phyloP scores from a whole-genome alignment of 2,329 filamentous ascomycete species.

The Paraconiothyrium sp. region DNA sequence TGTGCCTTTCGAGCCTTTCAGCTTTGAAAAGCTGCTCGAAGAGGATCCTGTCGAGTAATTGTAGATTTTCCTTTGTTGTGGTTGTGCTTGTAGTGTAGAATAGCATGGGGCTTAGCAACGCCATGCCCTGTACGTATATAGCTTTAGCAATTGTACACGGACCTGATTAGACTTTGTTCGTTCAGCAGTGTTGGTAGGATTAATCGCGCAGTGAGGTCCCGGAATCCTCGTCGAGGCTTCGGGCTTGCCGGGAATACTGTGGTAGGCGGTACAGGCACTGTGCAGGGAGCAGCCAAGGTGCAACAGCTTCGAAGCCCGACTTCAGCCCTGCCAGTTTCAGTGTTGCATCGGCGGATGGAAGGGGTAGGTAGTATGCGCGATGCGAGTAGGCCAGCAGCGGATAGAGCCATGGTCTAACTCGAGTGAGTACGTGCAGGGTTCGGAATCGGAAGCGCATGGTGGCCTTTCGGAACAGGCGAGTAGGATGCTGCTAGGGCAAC shows the following conservation, averaged over 20 bases:
- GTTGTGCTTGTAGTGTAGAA: constrained; percentile 17
- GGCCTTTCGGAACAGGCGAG: background rate
- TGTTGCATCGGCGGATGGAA: background rate
- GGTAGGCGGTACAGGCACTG: background rate
- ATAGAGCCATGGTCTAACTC: background rate
- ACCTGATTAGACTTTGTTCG: background rate
- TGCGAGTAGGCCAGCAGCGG: background rate
- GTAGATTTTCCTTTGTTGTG: constrained; percentile 17
- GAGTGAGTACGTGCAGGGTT: background rate
- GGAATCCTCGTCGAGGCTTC: background rate
- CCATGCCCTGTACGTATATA: constrained; percentile 24
- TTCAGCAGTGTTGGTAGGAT: background rate
- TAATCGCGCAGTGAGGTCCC: background rate
- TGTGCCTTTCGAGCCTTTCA: constrained; percentile 86
- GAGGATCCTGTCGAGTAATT: constrained; percentile 66
- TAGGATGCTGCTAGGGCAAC: background rate
- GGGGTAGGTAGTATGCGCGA: background rate
- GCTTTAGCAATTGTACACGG: constrained; percentile 26
- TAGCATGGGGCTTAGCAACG: constrained; percentile 10
- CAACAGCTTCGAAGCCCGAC: background rate
- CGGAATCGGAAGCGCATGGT: constrained; percentile 1
- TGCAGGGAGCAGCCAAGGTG: background rate
- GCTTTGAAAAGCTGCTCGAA: constrained; percentile 83
- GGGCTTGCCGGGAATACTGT: background rate
- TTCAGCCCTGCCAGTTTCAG: background rate